Evolutionary conservation across 176 grass and related monocot species (phyloP).

Genomic region (Areca catechu): DNA sequence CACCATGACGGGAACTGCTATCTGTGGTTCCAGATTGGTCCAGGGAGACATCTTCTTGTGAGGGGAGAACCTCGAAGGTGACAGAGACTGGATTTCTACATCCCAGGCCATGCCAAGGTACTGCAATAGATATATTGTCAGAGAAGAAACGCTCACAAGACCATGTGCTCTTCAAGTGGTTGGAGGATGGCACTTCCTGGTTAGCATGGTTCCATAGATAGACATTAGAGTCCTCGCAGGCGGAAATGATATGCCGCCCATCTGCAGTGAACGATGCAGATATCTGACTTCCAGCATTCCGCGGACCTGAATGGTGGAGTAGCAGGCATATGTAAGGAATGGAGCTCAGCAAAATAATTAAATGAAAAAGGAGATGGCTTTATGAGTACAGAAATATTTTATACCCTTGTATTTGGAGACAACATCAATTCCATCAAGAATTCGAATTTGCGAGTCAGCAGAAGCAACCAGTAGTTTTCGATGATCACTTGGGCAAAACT

Average conservation of each 20-base stretch:
- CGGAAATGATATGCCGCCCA: slow-evolving; percentile 77
- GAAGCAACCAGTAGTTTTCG: slow-evolving; percentile 81
- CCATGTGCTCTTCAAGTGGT: slow-evolving; percentile 31
- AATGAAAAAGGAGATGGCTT: not conserved
- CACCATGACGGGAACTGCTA: slow-evolving; percentile 3
- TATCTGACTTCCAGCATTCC: slow-evolving; percentile 46
- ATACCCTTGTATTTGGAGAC: slow-evolving; percentile 78
- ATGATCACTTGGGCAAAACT: slow-evolving; percentile 86
- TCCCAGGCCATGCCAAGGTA: slow-evolving; percentile 64
- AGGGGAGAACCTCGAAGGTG: slow-evolving; percentile 38
- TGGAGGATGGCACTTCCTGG: slow-evolving; percentile 35
- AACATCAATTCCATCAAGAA: slow-evolving; percentile 65
- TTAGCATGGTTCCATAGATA: slow-evolving; percentile 60
- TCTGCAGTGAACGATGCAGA: slow-evolving; percentile 73
- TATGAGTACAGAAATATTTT: slow-evolving; percentile 1
- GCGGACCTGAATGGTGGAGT: slow-evolving; percentile 30
- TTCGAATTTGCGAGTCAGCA: slow-evolving; percentile 68
- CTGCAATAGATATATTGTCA: slow-evolving; percentile 41
- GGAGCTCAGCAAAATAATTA: too few relatives aligned
- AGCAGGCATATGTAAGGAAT: not conserved
- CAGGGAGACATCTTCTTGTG: slow-evolving; percentile 23
- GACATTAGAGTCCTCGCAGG: slow-evolving; percentile 58
- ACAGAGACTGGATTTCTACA: slow-evolving; percentile 27
- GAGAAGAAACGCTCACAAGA: slow-evolving; percentile 64
- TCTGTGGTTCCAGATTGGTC: slow-evolving; percentile 15